Percentiles rank a stretch among this genome's conserved stretches.
These are phyloP conservation scores for Arabidopsis suecica DNA, from an alignment of 345 rosid genomes.

Conservation along the genomic window DNA sequence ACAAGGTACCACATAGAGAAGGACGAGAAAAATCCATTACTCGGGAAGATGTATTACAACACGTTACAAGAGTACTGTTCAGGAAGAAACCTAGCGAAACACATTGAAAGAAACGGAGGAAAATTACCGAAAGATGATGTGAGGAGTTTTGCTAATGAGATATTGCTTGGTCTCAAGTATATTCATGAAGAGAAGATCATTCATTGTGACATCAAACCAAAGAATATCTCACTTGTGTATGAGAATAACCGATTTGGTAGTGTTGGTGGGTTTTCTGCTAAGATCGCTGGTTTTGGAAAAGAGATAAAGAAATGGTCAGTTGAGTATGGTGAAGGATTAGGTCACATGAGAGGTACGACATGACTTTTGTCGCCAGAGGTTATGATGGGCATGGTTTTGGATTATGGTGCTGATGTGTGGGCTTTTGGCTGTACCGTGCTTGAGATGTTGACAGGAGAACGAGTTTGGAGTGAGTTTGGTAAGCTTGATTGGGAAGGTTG, in stretches of 20 bases:
- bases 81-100: conserved; percentile 1
- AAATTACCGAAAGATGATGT: neutral
- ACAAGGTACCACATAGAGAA: conserved; percentile 6
- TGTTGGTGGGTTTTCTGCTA: neutral
- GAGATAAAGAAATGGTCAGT: neutral
- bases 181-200: conserved; percentile 29
- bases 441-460: conserved; percentile 37
- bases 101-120: neutral
- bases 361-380: conserved; percentile 34
- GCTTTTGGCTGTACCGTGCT: conserved; percentile 37
- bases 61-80: conserved; percentile 29
- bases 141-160: neutral
- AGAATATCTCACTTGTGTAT: conserved; percentile 30
- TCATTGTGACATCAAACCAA: conserved; percentile 36
- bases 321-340: conserved; percentile 24
- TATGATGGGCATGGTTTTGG: conserved; percentile 19
- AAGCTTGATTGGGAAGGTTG: conserved; percentile 16
- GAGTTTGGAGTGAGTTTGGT: conserved; percentile 24
- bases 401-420: conserved; percentile 37
- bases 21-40: neutral
- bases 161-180: conserved; percentile 28
- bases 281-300: conserved; percentile 39
- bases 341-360: conserved; percentile 17
- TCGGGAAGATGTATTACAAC: neutral
- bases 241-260: too few species aligned